phyloP scores from a whole-genome alignment of 352 stramenopile species.

The Phytophthora nicotianae region DNA sequence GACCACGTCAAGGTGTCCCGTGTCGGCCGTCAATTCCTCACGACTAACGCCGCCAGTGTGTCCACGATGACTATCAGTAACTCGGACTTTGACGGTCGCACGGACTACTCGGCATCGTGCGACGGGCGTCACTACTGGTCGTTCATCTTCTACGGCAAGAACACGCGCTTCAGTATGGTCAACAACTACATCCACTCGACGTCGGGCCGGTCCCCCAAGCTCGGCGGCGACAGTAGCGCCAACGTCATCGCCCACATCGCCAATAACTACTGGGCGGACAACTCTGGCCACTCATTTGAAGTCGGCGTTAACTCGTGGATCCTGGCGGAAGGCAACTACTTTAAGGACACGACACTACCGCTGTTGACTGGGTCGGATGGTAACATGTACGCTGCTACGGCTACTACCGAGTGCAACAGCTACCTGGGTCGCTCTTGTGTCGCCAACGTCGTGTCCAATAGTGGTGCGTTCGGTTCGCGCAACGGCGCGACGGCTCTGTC shows the following conservation, averaged over 20 bases:
- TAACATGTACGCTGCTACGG: slow-evolving; percentile 20
- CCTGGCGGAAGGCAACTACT: slow-evolving; percentile 56
- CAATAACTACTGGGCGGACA: slow-evolving; percentile 52
- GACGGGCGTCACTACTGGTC: slow-evolving; percentile 50
- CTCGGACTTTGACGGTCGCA: slow-evolving; percentile 50
- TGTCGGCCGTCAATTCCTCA: slow-evolving; percentile 29
- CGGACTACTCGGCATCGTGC: slow-evolving; percentile 40
- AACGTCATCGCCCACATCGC: slow-evolving; percentile 37
- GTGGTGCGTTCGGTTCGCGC: slow-evolving; percentile 17
- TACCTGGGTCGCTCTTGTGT: slow-evolving; percentile 34
- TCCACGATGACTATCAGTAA: slow-evolving; percentile 50
- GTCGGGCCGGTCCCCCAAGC: slow-evolving; percentile 36
- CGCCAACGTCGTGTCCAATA: slow-evolving; percentile 34
- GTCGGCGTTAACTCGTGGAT: slow-evolving; percentile 36
- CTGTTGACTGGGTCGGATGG: slow-evolving; percentile 12
- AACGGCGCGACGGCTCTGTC: slow-evolving; percentile 21
- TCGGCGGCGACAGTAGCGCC: slow-evolving; percentile 17
- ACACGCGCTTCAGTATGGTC: slow-evolving; percentile 40
- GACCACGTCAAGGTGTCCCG: slow-evolving; percentile 47
- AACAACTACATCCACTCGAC: slow-evolving; percentile 43
- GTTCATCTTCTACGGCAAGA: slow-evolving; percentile 38
- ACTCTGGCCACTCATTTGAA: slow-evolving; percentile 48
- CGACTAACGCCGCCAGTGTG: slow-evolving; percentile 34
- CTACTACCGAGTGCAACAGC: slow-evolving; percentile 21
- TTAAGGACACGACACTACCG: slow-evolving; percentile 36